Evolutionary conservation across 2,329 filamentous ascomycete species (phyloP).

Genomic region (Hypoxylon sp.): DNA sequence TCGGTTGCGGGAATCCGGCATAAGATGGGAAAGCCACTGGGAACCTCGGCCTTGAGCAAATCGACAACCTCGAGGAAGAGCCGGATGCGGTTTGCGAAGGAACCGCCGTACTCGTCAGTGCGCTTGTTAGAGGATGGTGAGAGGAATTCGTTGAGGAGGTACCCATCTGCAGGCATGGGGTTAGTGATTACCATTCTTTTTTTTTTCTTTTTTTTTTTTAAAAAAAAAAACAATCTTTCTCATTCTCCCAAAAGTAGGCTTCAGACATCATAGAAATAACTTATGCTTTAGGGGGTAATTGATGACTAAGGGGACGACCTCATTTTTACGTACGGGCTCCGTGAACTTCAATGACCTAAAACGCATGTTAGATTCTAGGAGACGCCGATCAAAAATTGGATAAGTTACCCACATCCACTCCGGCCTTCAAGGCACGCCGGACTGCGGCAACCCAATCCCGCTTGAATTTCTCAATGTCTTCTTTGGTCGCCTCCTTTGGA

Average conservation of each 20-base stretch:
- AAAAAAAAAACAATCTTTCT: too few relatives aligned
- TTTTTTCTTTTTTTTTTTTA: too few relatives aligned
- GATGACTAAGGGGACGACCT: too few relatives aligned
- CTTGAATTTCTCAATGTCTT: slow-evolving; percentile 56
- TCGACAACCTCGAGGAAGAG: slow-evolving; percentile 51
- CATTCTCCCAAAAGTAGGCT: not conserved
- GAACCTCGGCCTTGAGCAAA: slow-evolving; percentile 41
- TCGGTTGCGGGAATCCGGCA: slow-evolving; percentile 82
- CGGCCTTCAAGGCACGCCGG: slow-evolving; percentile 54
- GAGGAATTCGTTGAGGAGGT: slow-evolving; percentile 64
- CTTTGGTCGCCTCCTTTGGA: slow-evolving; percentile 52
- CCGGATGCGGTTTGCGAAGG: slow-evolving; percentile 61
- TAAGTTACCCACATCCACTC: slow-evolving; percentile 52
- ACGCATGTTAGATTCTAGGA: slow-evolving; percentile 50
- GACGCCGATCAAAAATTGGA: not conserved
- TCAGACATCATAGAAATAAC: not conserved
- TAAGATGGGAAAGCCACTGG: slow-evolving; percentile 69
- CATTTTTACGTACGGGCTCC: slow-evolving; percentile 44
- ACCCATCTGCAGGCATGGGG: slow-evolving; percentile 59
- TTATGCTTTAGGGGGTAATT: not conserved
- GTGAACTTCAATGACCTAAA: slow-evolving; percentile 56
- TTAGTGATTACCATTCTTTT: not conserved
- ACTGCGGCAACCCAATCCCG: slow-evolving; percentile 54
- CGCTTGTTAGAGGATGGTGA: slow-evolving; percentile 61
- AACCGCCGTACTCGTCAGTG: slow-evolving; percentile 64